phyloP scores from a whole-genome alignment of 179 eudicot species.

The Vitellaria paradoxa region DNA sequence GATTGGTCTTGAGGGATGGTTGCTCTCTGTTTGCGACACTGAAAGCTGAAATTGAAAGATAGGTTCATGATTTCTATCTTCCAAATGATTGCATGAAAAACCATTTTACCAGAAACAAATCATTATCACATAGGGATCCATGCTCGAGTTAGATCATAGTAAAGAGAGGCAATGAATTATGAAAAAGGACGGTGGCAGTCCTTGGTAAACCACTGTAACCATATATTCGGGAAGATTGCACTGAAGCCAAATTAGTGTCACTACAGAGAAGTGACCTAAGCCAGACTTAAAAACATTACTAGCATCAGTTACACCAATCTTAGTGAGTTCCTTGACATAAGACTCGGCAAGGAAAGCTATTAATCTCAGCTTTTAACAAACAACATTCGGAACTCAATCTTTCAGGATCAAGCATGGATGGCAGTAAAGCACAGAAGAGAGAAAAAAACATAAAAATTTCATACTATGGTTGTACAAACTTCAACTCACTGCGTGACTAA shows the following conservation, averaged over 20 bases:
- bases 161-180: neutral
- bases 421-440: neutral
- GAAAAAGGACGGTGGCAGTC: neutral
- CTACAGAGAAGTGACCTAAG: neutral
- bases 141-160: neutral
- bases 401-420: neutral
- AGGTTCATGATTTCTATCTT: neutral
- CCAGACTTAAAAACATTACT: neutral
- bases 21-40: slow-evolving; percentile 72
- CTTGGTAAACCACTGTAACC: neutral
- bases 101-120: slow-evolving; percentile 4
- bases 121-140: neutral
- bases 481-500: neutral
- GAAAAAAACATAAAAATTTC: neutral
- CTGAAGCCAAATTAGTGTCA: neutral
- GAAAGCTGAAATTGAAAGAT: slow-evolving; percentile 56
- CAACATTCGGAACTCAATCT: neutral
- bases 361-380: neutral
- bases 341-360: neutral
- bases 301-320: neutral
- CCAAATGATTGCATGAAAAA: neutral
- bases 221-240: neutral
- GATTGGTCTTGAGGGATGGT: slow-evolving; percentile 52
- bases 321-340: neutral
- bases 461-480: neutral